Conservation (phyloP, 2,329 filamentous ascomycete species). For the Paracamarosporium sp. region DNA sequence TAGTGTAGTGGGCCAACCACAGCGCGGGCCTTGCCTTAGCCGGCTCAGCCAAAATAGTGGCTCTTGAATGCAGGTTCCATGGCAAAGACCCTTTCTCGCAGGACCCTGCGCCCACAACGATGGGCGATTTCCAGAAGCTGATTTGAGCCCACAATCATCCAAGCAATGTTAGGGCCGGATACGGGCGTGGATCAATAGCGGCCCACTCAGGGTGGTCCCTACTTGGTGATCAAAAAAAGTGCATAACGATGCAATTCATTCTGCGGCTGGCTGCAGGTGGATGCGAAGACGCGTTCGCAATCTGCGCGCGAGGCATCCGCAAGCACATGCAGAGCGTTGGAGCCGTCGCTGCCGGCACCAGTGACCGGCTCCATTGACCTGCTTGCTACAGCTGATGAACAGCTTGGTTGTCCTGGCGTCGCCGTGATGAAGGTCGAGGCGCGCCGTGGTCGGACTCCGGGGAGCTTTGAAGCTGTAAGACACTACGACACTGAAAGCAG, state of each 20-base stretch:
- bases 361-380: neutral
- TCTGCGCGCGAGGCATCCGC: neutral
- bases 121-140: neutral
- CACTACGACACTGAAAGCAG: constrained; percentile 5
- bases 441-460: constrained; percentile 24
- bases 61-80: neutral
- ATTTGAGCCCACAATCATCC: neutral
- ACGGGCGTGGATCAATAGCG: neutral
- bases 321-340: constrained; percentile 2
- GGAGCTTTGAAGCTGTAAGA: constrained; percentile 19
- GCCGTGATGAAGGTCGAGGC: constrained; percentile 1
- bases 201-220: neutral
- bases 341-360: neutral
- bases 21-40: constrained; percentile 1
- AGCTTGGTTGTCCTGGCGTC: neutral
- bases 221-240: neutral
- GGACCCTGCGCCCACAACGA: neutral
- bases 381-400: neutral
- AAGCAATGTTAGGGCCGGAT: neutral
- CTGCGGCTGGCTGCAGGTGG: constrained; percentile 4
- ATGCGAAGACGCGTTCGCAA: neutral
- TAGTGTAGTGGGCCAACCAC: neutral
- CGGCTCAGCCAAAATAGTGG: neutral
- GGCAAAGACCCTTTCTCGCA: neutral
- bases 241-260: neutral